phyloP scores from a whole-genome alignment of 805 yeast species.

The Wickerhamiella sorbophila region DNA sequence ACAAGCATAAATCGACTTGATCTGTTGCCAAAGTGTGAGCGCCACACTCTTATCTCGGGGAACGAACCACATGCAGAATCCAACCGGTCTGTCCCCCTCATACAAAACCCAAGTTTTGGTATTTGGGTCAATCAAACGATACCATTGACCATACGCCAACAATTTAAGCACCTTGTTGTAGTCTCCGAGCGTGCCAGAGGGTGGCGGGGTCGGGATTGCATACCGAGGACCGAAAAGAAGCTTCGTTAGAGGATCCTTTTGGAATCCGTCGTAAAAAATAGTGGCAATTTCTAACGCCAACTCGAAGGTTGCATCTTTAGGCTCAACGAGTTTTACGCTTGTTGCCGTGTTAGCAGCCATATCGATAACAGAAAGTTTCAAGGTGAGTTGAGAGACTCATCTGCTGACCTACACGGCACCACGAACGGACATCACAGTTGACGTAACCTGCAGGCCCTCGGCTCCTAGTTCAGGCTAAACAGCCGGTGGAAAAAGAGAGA shows the following conservation, averaged over 20 bases:
- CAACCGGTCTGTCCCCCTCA: not conserved
- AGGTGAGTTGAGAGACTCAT: too few species aligned
- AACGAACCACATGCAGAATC: not conserved
- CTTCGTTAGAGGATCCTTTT: not conserved
- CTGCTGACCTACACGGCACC: too few species aligned
- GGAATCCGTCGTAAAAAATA: not conserved
- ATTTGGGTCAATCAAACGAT: not conserved
- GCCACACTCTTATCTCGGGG: not conserved
- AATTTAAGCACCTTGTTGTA: not conserved
- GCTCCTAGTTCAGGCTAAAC: too few species aligned
- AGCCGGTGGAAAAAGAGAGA: too few species aligned
- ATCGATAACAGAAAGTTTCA: too few species aligned
- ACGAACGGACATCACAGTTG: too few species aligned
- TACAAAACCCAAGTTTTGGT: not conserved
- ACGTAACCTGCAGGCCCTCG: too few species aligned
- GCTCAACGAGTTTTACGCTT: too few species aligned
- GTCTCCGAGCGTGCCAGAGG: not conserved
- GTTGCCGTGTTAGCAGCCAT: too few species aligned
- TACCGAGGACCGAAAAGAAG: not conserved
- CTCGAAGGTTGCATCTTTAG: not conserved
- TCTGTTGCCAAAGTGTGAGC: not conserved
- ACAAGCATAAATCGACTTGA: not conserved
- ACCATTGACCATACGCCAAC: not conserved
- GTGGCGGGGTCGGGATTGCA: conserved; percentile 1
- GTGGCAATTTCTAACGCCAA: not conserved